Evolutionary conservation across 495 filamentous ascomycete species (phyloP), one percentile per base, ranked within the genome.

Genomic region (Lindgomyces ingoldianus): DNA sequence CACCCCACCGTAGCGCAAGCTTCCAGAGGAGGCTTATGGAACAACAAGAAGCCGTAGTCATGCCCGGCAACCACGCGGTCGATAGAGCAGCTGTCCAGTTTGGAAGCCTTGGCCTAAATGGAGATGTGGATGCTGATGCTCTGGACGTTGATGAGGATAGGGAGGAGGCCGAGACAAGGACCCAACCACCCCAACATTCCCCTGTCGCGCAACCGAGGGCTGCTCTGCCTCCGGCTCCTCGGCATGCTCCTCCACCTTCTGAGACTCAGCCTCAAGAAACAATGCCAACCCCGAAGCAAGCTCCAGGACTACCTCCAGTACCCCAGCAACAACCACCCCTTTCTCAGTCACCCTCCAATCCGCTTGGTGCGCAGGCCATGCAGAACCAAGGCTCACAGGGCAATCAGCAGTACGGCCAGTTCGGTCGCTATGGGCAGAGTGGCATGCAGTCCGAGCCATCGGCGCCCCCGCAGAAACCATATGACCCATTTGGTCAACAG

Each of bases 21-120:
- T 89, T 87, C 71, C 86, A 93, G 72, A 86, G 93, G 26, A 87
- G 90, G 64, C 83, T 96, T 44, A 81, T 95, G 69, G 92, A 97
- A 65, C 94, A 99, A 71, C 92, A 93, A 72, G 95, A 99, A 74
- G 91, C 93, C 18, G 94, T 99, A 36, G 90, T 96, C 52, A 98
- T 99, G 94, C 94, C 94, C 29, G 91, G 91, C n/a, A 96, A 97
- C 76, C 92, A 96, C 69, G 92, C 91, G 41, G 90, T 98, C 9
- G 92, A 96, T 73, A 87, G 91, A 54, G 84, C 93, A 50, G 88
- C 91, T n/a, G 91, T 99, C 44, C 95, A 98, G 73, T 99, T 99
- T 75, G 94, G 94, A 53, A 95, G 91, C 72, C 90, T 99, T 83
- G 93, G 89, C 60, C 74, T 98, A 70, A 93, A 91, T 73, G 94